Evolutionary conservation across 352 stramenopile species (phyloP).

Genomic region (Peronospora destructor): DNA sequence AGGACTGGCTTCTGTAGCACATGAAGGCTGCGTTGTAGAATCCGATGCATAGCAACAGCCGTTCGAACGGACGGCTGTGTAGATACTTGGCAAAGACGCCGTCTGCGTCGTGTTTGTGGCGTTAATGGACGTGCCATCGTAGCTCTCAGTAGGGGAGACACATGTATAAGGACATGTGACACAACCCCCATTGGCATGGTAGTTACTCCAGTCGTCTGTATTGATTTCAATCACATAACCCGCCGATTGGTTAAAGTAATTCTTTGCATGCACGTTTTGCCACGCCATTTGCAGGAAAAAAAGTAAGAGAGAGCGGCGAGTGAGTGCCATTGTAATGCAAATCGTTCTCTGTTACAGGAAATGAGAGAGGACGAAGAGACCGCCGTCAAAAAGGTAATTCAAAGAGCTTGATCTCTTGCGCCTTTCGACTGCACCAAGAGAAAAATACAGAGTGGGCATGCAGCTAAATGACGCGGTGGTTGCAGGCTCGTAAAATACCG

Average conservation of each 20-base stretch:
- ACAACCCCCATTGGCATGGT: conserved; percentile 69
- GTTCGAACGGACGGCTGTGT: conserved; percentile 57
- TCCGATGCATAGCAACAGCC: conserved; percentile 76
- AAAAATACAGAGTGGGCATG: conserved; percentile 36
- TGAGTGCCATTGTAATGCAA: conserved; percentile 2
- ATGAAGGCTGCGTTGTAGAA: conserved; percentile 50
- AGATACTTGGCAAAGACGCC: conserved; percentile 61
- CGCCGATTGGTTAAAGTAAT: conserved; percentile 66
- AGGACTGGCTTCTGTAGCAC: conserved; percentile 54
- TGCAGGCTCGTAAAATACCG: conserved; percentile 25
- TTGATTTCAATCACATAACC: conserved; percentile 63
- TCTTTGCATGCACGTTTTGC: conserved; percentile 13
- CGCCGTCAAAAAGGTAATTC: conserved; percentile 5
- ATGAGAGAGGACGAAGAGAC: neutral
- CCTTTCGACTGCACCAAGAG: conserved; percentile 22
- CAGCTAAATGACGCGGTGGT: conserved; percentile 4
- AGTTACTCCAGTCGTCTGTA: conserved; percentile 79
- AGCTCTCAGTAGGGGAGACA: conserved; percentile 58
- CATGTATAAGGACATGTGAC: conserved; percentile 86
- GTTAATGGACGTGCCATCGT: conserved; percentile 77
- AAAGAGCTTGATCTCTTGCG: conserved; percentile 15
- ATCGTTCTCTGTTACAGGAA: neutral
- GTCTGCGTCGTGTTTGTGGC: conserved; percentile 67
- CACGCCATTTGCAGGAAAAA: conserved; percentile 19
- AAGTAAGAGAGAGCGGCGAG: conserved; percentile 8